These are phyloP conservation scores for Nadsonia commutata DNA, from an alignment of 1,139 yeast species.

Conservation along the genomic window DNA sequence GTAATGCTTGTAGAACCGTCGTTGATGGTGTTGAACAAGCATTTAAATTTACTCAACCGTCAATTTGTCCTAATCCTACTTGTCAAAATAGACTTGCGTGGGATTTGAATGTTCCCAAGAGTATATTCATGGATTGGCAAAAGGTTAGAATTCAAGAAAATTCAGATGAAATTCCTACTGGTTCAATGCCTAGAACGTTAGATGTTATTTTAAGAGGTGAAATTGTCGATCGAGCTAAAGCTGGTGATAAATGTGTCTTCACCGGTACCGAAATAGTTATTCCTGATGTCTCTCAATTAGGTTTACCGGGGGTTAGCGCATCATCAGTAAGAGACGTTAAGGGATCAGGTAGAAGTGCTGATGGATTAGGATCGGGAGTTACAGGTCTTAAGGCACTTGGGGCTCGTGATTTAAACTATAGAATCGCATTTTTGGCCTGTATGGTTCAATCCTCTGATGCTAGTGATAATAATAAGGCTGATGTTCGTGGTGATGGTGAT, in stretches of 20 bases:
- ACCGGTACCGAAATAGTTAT: conserved; percentile 93
- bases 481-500: conserved; percentile 27
- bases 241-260: conserved; percentile 92
- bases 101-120: conserved; percentile 71
- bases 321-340: conserved; percentile 59
- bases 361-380: conserved; percentile 73
- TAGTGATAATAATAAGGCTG: conserved; percentile 20
- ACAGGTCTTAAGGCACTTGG: conserved; percentile 78
- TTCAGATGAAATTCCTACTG: conserved; percentile 91
- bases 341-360: conserved; percentile 42
- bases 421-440: conserved; percentile 81
- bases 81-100: conserved; percentile 82
- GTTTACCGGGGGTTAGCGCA: conserved; percentile 94
- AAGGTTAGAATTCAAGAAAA: conserved; percentile 92
- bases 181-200: conserved; percentile 95
- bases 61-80: conserved; percentile 72
- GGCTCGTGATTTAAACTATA: conserved; percentile 86
- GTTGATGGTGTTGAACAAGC: conserved; percentile 87
- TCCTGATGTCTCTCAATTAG: conserved; percentile 89
- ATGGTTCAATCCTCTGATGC: conserved; percentile 43
- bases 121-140: conserved; percentile 94
- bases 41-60: conserved; percentile 90
- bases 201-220: conserved; percentile 92
- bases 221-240: conserved; percentile 89
- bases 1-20: conserved; percentile 77